Percentiles rank a stretch among this genome's conserved stretches.
Evolutionary conservation across 208 protist genomes (phyloP).

Genomic region (Crithidia sp.): DNA sequence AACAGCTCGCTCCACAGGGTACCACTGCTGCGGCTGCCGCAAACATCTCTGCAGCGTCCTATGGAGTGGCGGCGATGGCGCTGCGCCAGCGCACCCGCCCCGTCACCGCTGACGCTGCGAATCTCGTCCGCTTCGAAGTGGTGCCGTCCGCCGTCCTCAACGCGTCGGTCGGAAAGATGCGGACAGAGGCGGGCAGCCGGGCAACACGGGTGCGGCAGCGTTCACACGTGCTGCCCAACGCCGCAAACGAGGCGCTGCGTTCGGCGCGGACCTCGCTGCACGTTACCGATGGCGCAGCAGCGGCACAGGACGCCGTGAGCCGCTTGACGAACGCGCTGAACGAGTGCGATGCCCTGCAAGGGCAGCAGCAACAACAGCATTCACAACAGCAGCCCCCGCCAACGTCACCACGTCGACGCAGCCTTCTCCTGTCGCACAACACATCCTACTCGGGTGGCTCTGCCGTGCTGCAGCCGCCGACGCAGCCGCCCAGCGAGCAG

Average conservation of each 20-base stretch:
- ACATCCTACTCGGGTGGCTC: not conserved
- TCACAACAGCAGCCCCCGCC: not conserved
- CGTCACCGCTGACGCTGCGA: not conserved
- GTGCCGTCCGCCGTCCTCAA: conserved; percentile 2
- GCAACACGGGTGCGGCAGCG: conserved; percentile 8
- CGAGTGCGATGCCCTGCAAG: conserved; percentile 6
- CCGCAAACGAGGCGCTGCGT: not conserved
- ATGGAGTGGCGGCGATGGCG: conserved; percentile 11
- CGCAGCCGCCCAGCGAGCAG: not conserved
- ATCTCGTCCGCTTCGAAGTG: conserved; percentile 16
- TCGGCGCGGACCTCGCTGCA: conserved; percentile 2
- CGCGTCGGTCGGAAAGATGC: not conserved
- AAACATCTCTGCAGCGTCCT: not conserved
- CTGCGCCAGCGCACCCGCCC: conserved; percentile 3
- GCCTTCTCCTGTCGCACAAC: conserved; percentile 2
- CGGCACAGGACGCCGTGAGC: conserved; percentile 7
- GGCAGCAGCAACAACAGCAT: not conserved
- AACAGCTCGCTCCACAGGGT: not conserved
- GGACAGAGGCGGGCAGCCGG: not conserved
- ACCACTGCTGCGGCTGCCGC: too few relatives aligned
- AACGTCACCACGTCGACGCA: not conserved
- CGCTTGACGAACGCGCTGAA: conserved; percentile 17
- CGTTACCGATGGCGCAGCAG: not conserved
- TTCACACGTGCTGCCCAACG: not conserved
- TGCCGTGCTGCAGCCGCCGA: not conserved